Evolutionary conservation across 2,329 filamentous ascomycete species (phyloP).

Genomic region (Pseudodiploospora longispora): DNA sequence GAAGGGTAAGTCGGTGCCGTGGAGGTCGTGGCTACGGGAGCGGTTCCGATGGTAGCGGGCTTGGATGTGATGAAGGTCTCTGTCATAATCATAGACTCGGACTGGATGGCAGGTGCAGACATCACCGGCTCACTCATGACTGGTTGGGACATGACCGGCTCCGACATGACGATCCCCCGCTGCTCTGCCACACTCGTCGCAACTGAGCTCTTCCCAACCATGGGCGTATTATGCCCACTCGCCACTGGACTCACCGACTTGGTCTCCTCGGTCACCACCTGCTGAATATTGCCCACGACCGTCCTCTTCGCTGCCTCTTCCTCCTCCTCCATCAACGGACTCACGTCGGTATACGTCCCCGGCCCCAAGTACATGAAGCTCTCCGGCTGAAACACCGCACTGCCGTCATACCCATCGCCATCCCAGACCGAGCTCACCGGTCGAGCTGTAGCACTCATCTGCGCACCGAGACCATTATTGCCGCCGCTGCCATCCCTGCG

Average conservation of each 20-base stretch:
- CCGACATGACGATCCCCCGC: conserved; percentile 1
- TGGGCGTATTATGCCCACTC: conserved; percentile 23
- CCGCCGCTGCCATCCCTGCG: conserved; percentile 2
- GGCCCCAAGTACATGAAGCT: conserved; percentile 46
- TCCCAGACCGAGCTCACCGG: conserved; percentile 26
- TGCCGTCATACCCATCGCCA: conserved; percentile 23
- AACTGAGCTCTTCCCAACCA: conserved; percentile 13
- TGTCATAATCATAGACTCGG: not conserved
- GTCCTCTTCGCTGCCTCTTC: conserved; percentile 19
- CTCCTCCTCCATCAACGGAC: conserved; percentile 33
- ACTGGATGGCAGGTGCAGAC: not conserved
- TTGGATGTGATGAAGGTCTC: not conserved
- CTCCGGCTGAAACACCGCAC: conserved; percentile 42
- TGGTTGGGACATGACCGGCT: conserved; percentile 10
- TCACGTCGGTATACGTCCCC: conserved; percentile 37
- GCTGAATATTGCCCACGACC: conserved; percentile 13
- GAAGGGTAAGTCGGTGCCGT: too few species aligned
- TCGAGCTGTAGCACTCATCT: conserved; percentile 25
- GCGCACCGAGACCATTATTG: conserved; percentile 10
- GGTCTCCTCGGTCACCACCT: conserved; percentile 7
- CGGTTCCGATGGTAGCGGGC: too few species aligned
- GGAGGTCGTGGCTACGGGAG: too few species aligned
- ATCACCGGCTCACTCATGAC: conserved; percentile 1
- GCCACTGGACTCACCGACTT: conserved; percentile 22
- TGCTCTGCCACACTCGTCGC: not conserved